These are phyloP conservation scores for Ganoderma meredithae DNA, from an alignment of 1,284 basidiomycete genomes.

Conservation along the genomic window DNA sequence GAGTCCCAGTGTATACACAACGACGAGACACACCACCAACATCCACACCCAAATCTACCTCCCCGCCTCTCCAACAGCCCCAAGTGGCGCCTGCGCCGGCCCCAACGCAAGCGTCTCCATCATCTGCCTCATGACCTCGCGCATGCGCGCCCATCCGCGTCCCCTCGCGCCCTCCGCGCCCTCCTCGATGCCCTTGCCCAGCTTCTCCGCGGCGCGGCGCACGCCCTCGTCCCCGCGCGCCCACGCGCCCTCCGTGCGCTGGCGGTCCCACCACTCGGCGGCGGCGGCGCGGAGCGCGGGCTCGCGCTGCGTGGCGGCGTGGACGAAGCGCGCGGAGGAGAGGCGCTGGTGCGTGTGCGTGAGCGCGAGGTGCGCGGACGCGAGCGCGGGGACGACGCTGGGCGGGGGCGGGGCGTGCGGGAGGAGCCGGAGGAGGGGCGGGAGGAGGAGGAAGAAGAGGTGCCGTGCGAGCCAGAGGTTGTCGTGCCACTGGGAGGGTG, in stretches of 20 bases:
- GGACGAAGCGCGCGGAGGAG: slow-evolving; percentile 61
- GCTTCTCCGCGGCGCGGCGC: slow-evolving; percentile 54
- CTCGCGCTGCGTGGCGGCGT: slow-evolving; percentile 60
- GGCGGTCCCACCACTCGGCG: slow-evolving; percentile 61
- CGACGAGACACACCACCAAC: neutral
- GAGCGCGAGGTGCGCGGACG: slow-evolving; percentile 45
- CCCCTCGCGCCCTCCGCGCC: slow-evolving; percentile 29
- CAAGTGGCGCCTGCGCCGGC: neutral
- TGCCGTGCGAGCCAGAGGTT: slow-evolving; percentile 59
- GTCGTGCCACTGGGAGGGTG: slow-evolving; percentile 67
- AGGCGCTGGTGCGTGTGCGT: slow-evolving; percentile 42
- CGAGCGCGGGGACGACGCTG: slow-evolving; percentile 45
- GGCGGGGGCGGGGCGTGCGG: slow-evolving; percentile 40
- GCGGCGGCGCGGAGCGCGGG: slow-evolving; percentile 56
- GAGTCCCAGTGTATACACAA: neutral
- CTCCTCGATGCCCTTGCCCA: slow-evolving; percentile 55
- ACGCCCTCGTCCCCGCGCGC: slow-evolving; percentile 57
- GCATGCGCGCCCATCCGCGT: slow-evolving; percentile 27
- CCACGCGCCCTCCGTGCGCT: slow-evolving; percentile 58
- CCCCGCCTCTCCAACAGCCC: neutral
- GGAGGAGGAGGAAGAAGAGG: slow-evolving; percentile 64
- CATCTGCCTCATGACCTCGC: slow-evolving; percentile 26
- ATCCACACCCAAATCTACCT: neutral
- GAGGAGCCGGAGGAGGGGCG: slow-evolving; percentile 56
- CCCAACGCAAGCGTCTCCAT: slow-evolving; percentile 24